Conservation (phyloP, 2,329 filamentous ascomycete species). For the Exophiala lecanii-corni region DNA sequence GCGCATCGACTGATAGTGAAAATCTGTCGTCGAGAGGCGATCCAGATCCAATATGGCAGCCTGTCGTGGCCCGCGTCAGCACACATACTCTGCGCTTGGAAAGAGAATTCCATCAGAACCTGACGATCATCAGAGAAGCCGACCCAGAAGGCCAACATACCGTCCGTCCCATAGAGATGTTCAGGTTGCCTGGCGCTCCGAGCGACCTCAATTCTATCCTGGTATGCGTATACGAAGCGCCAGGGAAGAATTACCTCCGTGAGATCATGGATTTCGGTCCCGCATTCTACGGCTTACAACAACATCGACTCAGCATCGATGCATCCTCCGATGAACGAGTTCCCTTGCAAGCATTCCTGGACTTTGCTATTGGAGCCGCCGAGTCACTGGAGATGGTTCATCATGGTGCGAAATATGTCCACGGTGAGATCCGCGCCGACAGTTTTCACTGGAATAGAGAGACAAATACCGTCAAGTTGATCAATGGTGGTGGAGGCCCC, state of each 20-base stretch:
- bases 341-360: conserved; percentile 71
- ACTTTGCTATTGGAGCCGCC: conserved; percentile 84
- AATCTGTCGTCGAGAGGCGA: conserved; percentile 37
- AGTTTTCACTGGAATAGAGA: conserved; percentile 81
- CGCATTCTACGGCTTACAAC: conserved; percentile 60
- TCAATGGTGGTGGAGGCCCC: conserved; percentile 81
- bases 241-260: conserved; percentile 67
- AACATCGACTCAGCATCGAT: conserved; percentile 37
- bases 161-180: conserved; percentile 72
- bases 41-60: conserved; percentile 45
- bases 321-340: conserved; percentile 56
- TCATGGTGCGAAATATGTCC: conserved; percentile 77
- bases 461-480: conserved; percentile 67
- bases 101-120: conserved; percentile 78
- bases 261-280: conserved; percentile 69
- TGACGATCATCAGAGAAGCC: conserved; percentile 63
- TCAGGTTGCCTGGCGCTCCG: conserved; percentile 63
- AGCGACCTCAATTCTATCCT: conserved; percentile 68
- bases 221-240: conserved; percentile 75
- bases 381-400: conserved; percentile 88
- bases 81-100: conserved; percentile 79
- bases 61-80: conserved; percentile 76
- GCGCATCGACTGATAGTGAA: conserved; percentile 41
- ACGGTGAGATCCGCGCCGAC: conserved; percentile 86
- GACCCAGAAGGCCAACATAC: conserved; percentile 74